Percentiles rank a stretch among this genome's conserved stretches.
These are phyloP conservation scores for Trichomonascaceae sp. DNA, from an alignment of 1,139 yeast species.

Conservation along the genomic window DNA sequence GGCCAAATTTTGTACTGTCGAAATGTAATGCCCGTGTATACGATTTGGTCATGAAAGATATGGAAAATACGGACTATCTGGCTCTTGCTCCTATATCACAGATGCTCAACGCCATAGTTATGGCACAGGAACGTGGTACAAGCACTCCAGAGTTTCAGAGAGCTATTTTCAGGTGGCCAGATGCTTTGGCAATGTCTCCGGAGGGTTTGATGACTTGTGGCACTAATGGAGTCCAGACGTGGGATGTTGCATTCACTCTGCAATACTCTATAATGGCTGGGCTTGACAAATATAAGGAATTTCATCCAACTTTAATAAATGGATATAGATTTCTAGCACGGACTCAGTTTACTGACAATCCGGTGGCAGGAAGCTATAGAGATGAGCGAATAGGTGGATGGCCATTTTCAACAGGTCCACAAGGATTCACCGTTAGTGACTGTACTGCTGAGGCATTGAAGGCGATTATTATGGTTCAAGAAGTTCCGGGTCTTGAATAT, in stretches of 20 bases:
- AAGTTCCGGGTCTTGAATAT: constrained; percentile 49
- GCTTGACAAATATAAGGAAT: constrained; percentile 63
- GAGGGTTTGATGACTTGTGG: constrained; percentile 95
- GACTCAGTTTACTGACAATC: constrained; percentile 79
- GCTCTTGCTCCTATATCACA: constrained; percentile 94
- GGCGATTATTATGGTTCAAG: constrained; percentile 87
- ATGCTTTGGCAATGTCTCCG: constrained; percentile 76
- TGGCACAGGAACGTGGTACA: constrained; percentile 61
- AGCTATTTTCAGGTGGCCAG: constrained; percentile 59
- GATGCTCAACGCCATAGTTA: constrained; percentile 74
- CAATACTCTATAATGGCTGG: constrained; percentile 83
- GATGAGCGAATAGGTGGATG: constrained; percentile 89
- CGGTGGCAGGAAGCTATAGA: constrained; percentile 72
- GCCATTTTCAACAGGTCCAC: constrained; percentile 94
- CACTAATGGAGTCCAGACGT: constrained; percentile 94
- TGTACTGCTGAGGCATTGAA: constrained; percentile 96
- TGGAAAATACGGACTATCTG: constrained; percentile 68
- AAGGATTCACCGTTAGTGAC: constrained; percentile 95
- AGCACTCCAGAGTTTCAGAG: constrained; percentile 56
- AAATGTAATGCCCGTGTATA: constrained; percentile 50
- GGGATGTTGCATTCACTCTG: constrained; percentile 92
- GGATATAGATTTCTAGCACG: constrained; percentile 69
- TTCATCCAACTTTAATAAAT: constrained; percentile 51
- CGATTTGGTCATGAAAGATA: constrained; percentile 66
- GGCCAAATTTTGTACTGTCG: constrained; percentile 70